A percentile compares a stretch with the other conserved stretches of the same genome.
Conservation (phyloP, 257 asterid genomes). For the Nicotiana paniculata region DNA sequence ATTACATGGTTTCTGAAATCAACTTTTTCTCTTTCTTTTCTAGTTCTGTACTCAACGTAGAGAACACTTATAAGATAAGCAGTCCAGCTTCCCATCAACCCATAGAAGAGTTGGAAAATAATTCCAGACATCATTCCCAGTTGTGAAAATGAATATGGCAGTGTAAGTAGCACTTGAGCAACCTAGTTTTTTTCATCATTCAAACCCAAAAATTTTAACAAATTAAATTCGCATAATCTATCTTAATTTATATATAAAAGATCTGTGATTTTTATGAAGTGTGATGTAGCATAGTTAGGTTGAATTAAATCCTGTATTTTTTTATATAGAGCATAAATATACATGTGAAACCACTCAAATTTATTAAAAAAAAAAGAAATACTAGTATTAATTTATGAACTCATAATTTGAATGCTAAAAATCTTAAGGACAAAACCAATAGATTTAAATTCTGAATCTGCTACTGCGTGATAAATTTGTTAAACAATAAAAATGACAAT, state of each 20-base stretch:
- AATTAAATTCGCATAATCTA: not conserved
- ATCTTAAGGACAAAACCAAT: not conserved
- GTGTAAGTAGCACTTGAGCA: slow-evolving; percentile 82
- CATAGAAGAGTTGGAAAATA: slow-evolving; percentile 66
- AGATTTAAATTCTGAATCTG: not conserved
- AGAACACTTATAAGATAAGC: slow-evolving; percentile 78
- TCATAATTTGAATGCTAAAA: not conserved
- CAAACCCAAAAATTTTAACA: not conserved
- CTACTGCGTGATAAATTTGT: not conserved
- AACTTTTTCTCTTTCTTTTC: slow-evolving; percentile 85
- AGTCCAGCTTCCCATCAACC: slow-evolving; percentile 87
- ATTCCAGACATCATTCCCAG: slow-evolving; percentile 82
- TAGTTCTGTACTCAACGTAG: slow-evolving; percentile 79
- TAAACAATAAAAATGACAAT: not conserved
- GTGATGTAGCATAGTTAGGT: not conserved
- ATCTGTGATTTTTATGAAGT: not conserved
- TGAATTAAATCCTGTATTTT: not conserved
- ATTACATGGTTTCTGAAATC: slow-evolving; percentile 83
- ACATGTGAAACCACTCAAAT: not conserved
- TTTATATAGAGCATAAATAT: not conserved
- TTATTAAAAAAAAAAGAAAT: not conserved
- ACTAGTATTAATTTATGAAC: too few species aligned
- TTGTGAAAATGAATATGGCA: slow-evolving; percentile 87
- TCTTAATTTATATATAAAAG: not conserved
- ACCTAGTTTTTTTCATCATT: slow-evolving; percentile 31